A percentile compares a stretch with the other conserved stretches of the same genome.
Conservation (phyloP, 805 yeast genomes). For the Sungouiella thailandica region DNA sequence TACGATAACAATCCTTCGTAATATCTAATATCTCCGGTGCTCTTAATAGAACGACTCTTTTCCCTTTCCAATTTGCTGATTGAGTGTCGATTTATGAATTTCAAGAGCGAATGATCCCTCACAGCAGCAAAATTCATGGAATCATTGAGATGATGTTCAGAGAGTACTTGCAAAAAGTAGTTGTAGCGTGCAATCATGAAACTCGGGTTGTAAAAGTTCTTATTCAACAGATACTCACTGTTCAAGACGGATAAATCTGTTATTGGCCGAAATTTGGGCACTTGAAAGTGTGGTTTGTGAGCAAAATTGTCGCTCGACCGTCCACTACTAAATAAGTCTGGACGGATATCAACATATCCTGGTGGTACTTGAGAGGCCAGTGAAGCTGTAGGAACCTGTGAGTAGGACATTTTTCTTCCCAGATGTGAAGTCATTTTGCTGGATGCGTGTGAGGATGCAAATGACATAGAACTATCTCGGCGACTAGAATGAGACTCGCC, state of each 20-base stretch:
- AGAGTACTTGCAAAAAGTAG: slow-evolving; percentile 26
- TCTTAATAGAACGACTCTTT: slow-evolving; percentile 2
- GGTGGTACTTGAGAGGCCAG: neutral
- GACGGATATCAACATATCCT: neutral
- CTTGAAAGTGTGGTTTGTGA: slow-evolving; percentile 1
- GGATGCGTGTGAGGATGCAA: too few species aligned
- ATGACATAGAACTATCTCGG: too few species aligned
- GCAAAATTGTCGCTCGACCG: too few species aligned
- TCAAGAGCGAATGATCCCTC: slow-evolving; percentile 26
- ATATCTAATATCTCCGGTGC: slow-evolving; percentile 17
- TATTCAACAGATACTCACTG: slow-evolving; percentile 17
- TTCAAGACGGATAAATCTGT: slow-evolving; percentile 23
- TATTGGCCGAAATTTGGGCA: slow-evolving; percentile 18
- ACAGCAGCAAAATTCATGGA: slow-evolving; percentile 35
- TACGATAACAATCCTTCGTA: slow-evolving; percentile 30
- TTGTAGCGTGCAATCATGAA: slow-evolving; percentile 28
- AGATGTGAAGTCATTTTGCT: too few species aligned
- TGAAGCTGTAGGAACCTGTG: slow-evolving; percentile 2
- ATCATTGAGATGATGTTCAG: slow-evolving; percentile 30
- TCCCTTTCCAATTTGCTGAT: slow-evolving; percentile 5
- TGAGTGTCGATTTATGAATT: slow-evolving; percentile 23
- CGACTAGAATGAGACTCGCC: too few species aligned
- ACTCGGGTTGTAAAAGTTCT: slow-evolving; percentile 21
- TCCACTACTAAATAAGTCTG: too few species aligned
- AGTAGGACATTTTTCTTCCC: slow-evolving; percentile 1